Percentiles rank a stretch among this genome's conserved stretches.
phyloP scores from a whole-genome alignment of 768 basidiomycete species.

The Rhodocollybia butyracea region DNA sequence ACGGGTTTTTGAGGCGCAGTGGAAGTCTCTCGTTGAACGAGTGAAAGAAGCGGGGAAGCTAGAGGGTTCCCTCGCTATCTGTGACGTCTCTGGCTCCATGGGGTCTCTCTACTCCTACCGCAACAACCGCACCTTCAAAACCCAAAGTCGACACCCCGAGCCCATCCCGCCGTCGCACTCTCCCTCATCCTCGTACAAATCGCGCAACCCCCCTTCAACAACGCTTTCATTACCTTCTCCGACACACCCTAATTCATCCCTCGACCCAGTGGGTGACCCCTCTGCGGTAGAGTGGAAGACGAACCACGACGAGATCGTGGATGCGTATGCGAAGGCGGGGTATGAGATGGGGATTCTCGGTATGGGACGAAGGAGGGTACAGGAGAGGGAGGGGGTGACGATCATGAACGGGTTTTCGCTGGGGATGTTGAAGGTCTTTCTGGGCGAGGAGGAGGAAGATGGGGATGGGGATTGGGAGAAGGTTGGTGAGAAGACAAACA shows the following conservation, averaged over 20 bases:
- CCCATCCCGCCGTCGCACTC: conserved; percentile 63
- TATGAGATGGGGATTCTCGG: conserved; percentile 61
- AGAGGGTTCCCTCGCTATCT: conserved; percentile 62
- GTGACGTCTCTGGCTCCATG: conserved; percentile 79
- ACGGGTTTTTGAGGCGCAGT: conserved; percentile 61
- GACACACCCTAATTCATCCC: conserved; percentile 42
- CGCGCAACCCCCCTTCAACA: conserved; percentile 65
- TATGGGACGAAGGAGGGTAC: conserved; percentile 42
- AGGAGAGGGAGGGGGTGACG: conserved; percentile 58
- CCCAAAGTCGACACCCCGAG: neutral
- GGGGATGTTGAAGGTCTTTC: conserved; percentile 68
- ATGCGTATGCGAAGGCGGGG: conserved; percentile 55
- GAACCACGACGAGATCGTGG: conserved; percentile 54
- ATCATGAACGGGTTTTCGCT: conserved; percentile 70
- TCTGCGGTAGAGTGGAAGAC: conserved; percentile 48
- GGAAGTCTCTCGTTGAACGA: conserved; percentile 54
- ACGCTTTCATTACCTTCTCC: conserved; percentile 71
- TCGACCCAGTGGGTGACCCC: conserved; percentile 50
- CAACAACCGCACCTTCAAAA: conserved; percentile 10
- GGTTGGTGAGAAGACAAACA: conserved; percentile 19
- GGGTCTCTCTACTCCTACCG: too few species aligned
- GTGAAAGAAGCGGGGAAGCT: conserved; percentile 54
- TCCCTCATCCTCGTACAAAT: conserved; percentile 63
- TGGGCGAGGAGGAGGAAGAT: conserved; percentile 47
- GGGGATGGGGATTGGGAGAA: conserved; percentile 12